Evolutionary conservation across 106 monocot species (phyloP).

Genomic region (Amphibolis antarctica): DNA sequence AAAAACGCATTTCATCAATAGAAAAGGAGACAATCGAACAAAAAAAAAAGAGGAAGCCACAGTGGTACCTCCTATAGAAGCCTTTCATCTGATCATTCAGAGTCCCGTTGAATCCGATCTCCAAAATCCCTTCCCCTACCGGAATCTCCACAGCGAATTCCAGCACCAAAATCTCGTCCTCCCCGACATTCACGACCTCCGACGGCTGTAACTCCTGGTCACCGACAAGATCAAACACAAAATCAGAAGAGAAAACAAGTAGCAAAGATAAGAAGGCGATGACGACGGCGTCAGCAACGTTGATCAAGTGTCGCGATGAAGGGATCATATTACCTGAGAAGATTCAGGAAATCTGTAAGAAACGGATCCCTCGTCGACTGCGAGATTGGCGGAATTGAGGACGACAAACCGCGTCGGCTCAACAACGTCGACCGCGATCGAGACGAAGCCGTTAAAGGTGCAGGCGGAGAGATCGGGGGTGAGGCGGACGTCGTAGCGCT

Average conservation of each 20-base stretch:
- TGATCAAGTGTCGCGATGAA: no score
- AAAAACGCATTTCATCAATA: slow-evolving; percentile 2
- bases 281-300: background rate
- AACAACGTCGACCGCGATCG: slow-evolving; percentile 49
- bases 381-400: slow-evolving; percentile 77
- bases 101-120: slow-evolving; percentile 49
- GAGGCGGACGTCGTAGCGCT: slow-evolving; percentile 51
- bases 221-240: background rate
- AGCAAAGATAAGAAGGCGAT: background rate
- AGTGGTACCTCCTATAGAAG: slow-evolving; percentile 65
- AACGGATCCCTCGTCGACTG: slow-evolving; percentile 33
- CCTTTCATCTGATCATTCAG: slow-evolving; percentile 90
- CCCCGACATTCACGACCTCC: slow-evolving; percentile 29
- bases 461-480: slow-evolving; percentile 57
- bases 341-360: slow-evolving; percentile 22
- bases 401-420: slow-evolving; percentile 58
- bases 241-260: background rate
- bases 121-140: slow-evolving; percentile 39
- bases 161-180: slow-evolving; percentile 75
- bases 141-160: slow-evolving; percentile 44
- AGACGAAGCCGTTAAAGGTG: slow-evolving; percentile 53
- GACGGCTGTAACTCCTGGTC: slow-evolving; percentile 38
- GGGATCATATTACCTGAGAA: slow-evolving; percentile 9
- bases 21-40: background rate
- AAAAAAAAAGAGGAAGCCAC: background rate